Evolutionary conservation across 805 yeast genomes (phyloP).

Genomic region (Starmerella vaccinii): DNA sequence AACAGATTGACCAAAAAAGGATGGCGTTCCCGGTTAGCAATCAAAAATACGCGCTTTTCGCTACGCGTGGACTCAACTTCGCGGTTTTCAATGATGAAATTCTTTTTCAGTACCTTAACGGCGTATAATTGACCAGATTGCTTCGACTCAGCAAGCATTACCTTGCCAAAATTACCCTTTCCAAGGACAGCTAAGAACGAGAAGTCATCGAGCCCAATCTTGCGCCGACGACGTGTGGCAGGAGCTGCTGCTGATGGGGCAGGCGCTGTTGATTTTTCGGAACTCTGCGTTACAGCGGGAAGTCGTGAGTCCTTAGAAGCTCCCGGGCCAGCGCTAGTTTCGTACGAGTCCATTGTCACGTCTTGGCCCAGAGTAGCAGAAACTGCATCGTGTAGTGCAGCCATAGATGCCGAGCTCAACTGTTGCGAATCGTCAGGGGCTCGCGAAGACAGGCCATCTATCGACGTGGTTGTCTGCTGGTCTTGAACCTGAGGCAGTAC

Average conservation of each 20-base stretch:
- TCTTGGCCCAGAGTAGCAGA: not conserved
- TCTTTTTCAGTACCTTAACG: conserved; percentile 91
- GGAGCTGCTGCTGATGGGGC: not conserved
- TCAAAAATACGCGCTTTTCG: conserved; percentile 79
- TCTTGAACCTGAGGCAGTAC: not conserved
- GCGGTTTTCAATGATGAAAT: conserved; percentile 86
- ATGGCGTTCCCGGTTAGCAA: conserved; percentile 78
- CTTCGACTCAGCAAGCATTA: conserved; percentile 90
- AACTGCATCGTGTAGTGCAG: not conserved
- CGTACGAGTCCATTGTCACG: not conserved
- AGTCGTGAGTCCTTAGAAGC: not conserved
- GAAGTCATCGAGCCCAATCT: conserved; percentile 85
- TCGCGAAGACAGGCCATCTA: not conserved
- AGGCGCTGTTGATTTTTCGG: not conserved
- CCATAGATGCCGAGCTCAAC: not conserved
- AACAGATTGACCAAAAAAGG: conserved; percentile 85
- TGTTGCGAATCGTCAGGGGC: not conserved
- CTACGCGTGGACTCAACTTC: conserved; percentile 92
- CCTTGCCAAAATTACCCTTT: conserved; percentile 97
- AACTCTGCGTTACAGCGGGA: not conserved
- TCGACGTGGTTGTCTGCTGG: not conserved
- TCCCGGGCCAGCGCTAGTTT: too few relatives aligned
- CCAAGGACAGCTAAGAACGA: conserved; percentile 90
- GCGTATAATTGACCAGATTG: conserved; percentile 78
- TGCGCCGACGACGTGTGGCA: conserved; percentile 18